A percentile compares a stretch with the other conserved stretches of the same genome.
These are phyloP conservation scores for Pseudotsuga menziesii DNA, from an alignment of 75 land plant species.

Conservation along the genomic window DNA sequence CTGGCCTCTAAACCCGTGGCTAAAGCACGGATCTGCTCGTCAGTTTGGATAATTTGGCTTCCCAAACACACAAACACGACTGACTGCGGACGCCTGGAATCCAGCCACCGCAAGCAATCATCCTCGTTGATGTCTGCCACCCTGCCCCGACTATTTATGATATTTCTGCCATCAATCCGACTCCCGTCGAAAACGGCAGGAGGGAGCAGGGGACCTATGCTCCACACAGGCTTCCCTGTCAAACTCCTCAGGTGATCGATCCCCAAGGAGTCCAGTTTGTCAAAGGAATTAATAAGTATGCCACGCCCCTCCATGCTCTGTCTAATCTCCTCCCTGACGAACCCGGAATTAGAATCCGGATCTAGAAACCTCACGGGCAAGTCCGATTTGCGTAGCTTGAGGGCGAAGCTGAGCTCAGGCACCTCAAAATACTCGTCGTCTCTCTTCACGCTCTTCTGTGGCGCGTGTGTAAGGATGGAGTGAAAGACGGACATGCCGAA, in stretches of 20 bases:
- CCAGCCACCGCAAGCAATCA: constrained; percentile 17
- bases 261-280: background rate
- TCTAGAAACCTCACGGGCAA: background rate
- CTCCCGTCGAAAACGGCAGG: background rate
- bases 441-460: constrained; percentile 11
- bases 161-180: background rate
- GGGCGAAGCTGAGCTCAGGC: background rate
- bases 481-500: constrained; percentile 10
- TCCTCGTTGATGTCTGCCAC: background rate
- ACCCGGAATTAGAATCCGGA: background rate
- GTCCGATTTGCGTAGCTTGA: background rate
- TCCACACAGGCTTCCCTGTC: background rate
- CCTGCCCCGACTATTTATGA: background rate
- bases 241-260: background rate
- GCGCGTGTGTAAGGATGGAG: background rate
- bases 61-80: constrained; percentile 26
- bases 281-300: background rate
- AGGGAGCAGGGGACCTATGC: background rate
- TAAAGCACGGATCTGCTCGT: background rate
- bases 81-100: background rate
- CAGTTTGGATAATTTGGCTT: background rate
- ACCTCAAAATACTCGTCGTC: background rate
- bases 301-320: background rate
- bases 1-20: background rate
- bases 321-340: background rate